Evolutionary conservation across 2,329 filamentous ascomycete genomes (phyloP).

Genomic region (Myriangium duriaei): DNA sequence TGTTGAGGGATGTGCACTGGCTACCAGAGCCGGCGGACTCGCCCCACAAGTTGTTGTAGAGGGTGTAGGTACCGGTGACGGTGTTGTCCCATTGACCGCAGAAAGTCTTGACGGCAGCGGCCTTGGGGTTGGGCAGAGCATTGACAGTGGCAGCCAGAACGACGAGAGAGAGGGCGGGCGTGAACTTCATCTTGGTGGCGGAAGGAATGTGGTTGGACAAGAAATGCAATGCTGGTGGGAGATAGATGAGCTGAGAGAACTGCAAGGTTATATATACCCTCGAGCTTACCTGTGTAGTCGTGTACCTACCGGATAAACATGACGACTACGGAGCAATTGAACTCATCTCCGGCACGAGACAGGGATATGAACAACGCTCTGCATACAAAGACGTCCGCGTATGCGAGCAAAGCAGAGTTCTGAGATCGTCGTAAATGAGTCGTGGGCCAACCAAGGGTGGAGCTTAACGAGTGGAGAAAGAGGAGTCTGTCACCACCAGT

Average conservation of each 20-base stretch:
- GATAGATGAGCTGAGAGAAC: background rate
- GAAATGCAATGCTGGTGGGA: background rate
- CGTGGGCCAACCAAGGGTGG: no score
- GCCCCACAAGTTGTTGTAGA: constrained; percentile 35
- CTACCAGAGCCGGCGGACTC: constrained; percentile 29
- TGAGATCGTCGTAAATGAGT: no score
- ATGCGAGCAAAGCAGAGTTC: no score
- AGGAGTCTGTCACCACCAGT: no score
- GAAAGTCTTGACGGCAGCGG: constrained; percentile 13
- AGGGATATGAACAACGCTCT: no score
- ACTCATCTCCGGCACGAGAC: background rate
- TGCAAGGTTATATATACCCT: background rate
- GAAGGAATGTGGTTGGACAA: background rate
- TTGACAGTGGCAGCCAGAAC: constrained; percentile 12
- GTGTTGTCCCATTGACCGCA: constrained; percentile 21
- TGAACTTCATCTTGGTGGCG: constrained; percentile 14
- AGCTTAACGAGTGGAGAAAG: no score
- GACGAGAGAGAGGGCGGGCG: constrained; percentile 11
- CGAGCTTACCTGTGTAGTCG: no score
- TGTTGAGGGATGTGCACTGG: constrained; percentile 34
- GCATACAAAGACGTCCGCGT: no score
- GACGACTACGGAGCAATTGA: background rate
- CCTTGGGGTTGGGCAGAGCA: constrained; percentile 12
- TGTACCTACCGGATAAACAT: background rate
- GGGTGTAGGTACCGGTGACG: constrained; percentile 22